These are phyloP conservation scores for Umbelopsis ramanniana DNA, from an alignment of 192 early-diverging fungal genomes.

Conservation along the genomic window DNA sequence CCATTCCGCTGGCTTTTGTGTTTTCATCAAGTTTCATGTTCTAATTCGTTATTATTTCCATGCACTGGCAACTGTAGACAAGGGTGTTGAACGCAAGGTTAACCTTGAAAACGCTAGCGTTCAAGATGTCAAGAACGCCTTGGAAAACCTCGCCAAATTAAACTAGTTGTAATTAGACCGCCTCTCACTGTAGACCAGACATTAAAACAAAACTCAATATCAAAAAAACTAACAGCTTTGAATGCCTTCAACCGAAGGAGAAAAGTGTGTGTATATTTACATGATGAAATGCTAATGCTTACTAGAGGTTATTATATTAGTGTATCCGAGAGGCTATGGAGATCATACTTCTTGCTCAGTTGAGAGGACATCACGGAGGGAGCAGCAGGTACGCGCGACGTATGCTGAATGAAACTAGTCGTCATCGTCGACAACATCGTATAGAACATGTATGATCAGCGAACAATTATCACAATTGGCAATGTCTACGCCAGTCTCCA, in stretches of 20 bases:
- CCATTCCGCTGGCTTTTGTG: background rate
- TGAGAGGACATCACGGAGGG: no score
- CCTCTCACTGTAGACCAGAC: constrained; percentile 14
- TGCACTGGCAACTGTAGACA: constrained; percentile 54
- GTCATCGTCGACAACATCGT: constrained; percentile 57
- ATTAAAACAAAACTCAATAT: background rate
- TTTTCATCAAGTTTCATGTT: no score
- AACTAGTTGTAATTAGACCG: constrained; percentile 29
- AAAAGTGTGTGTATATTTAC: background rate
- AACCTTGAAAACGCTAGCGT: constrained; percentile 74
- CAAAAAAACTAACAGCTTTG: background rate
- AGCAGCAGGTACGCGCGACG: no score
- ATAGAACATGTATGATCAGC: constrained; percentile 69
- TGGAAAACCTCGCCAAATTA: constrained; percentile 71
- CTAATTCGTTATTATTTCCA: background rate
- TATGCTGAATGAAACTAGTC: background rate
- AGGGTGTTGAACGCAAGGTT: constrained; percentile 81
- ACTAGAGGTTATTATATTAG: no score
- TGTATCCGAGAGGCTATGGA: no score
- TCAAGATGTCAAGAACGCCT: constrained; percentile 71
- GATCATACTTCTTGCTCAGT: no score
- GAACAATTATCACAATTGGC: constrained; percentile 72
- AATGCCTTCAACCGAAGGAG: background rate
- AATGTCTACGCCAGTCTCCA: constrained; percentile 66
- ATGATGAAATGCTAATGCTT: background rate